These are phyloP conservation scores for Escovopsis weberi DNA, from an alignment of 2,329 filamentous ascomycete genomes.

Conservation along the genomic window DNA sequence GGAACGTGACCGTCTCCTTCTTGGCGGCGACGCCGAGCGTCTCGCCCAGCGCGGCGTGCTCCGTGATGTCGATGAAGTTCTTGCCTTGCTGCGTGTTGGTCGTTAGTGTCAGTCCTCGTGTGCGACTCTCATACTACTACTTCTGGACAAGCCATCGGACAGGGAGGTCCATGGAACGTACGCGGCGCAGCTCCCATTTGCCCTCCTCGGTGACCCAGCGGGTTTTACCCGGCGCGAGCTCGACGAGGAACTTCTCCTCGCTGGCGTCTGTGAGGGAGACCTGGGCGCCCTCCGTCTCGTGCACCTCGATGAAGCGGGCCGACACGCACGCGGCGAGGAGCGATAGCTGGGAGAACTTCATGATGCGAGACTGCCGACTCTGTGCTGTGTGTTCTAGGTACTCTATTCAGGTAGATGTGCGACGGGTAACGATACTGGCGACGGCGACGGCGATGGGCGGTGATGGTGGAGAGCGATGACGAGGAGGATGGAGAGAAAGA, in stretches of 20 bases:
- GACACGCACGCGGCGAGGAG: conserved; percentile 38
- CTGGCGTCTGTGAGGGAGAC: conserved; percentile 32
- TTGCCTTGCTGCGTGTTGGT: conserved; percentile 48
- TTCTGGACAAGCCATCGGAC: too few relatives aligned
- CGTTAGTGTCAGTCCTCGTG: too few relatives aligned
- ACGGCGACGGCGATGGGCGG: not conserved
- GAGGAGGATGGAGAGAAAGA: not conserved
- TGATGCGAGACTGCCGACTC: conserved; percentile 11
- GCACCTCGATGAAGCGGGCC: conserved; percentile 41
- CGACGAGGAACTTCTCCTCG: conserved; percentile 49
- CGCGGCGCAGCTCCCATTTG: conserved; percentile 81
- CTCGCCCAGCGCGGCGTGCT: conserved; percentile 45
- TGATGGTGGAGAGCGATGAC: not conserved
- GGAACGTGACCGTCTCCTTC: conserved; percentile 40
- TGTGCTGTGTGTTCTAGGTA: not conserved
- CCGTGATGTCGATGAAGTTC: conserved; percentile 91
- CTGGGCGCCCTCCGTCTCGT: conserved; percentile 29
- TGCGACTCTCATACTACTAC: not conserved
- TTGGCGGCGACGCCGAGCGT: conserved; percentile 17
- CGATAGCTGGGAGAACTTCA: conserved; percentile 40
- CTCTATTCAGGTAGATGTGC: not conserved
- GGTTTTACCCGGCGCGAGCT: conserved; percentile 70
- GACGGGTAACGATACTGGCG: too few relatives aligned
- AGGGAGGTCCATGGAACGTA: conserved; percentile 27
- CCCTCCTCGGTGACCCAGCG: conserved; percentile 85